Base-by-base conservation (phyloP, 2,329 filamentous ascomycete species). In the Colletotrichum musae region DNA sequence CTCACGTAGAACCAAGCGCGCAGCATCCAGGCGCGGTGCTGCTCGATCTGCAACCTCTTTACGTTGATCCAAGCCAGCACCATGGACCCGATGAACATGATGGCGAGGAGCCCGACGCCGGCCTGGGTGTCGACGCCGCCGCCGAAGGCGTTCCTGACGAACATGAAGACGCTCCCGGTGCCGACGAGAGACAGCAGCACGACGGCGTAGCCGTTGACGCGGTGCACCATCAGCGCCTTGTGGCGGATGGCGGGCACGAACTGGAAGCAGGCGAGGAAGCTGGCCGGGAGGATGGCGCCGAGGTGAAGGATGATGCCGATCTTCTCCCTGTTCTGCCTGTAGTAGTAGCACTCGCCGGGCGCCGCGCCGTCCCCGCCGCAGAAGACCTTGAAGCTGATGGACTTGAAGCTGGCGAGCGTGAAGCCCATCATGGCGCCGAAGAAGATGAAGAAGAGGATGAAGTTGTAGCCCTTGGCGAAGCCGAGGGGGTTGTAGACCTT, bases 11-110 rank as follows among this genome's bases (percentile, higher is more conserved):
- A 79, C 85, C 85, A 86, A 4, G 85, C 81, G 24, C 89, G 77
- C 24, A 91, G 73, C 89, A 91, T 91, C 89, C 88, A 91, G 2
- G 87, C 87, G 1, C 89, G 82, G 70, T 91, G 89, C 73, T 91
- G 85, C 36, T 90, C 88, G 52, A 92, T 88, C 73, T 91, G 88
- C 2, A 91, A 76, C 2, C 81, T 79, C 75, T 87, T 90, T 76
- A 91, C 85, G 70, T 90, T 90, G 75, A 85, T 79, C 26, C 83
- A 86, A 1, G 88, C 86, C 54, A 90, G 65, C 0, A 74, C 68
- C 24, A 88, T 75, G 7, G 82, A 80, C 0, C 75, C 71, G 0
- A 84, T 75, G 2, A 87, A 86, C 5, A 83, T 73, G 18, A 88
- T 80, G 0, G 78, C 82, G 0, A 88, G 72, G 0, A 83, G 58